These are phyloP conservation scores for Endogone sp. DNA, from an alignment of 192 early-diverging fungal species.

Conservation along the genomic window DNA sequence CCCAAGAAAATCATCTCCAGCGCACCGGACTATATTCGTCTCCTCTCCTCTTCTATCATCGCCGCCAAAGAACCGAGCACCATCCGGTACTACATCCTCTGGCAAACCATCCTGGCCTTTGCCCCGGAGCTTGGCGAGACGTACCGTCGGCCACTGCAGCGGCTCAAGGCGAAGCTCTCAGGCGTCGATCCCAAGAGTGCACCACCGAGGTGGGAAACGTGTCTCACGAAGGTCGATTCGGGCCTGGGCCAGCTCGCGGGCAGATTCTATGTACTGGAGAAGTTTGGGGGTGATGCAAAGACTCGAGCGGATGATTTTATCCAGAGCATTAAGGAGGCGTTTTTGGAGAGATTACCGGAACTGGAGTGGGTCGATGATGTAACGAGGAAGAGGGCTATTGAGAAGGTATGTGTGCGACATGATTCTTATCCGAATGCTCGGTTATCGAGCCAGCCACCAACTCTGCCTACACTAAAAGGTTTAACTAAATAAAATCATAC, in stretches of 20 bases:
- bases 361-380: conserved; percentile 43
- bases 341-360: conserved; percentile 28
- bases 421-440: no score
- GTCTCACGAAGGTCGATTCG: conserved; percentile 27
- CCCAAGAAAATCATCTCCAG: conserved; percentile 22
- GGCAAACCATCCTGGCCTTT: conserved; percentile 30
- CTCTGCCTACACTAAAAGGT: no score
- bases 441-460: no score
- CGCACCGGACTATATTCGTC: conserved; percentile 25
- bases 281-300: conserved; percentile 43
- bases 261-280: conserved; percentile 39
- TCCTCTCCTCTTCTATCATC: conserved; percentile 25
- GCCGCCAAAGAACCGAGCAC: conserved; percentile 25
- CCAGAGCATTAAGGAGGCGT: conserved; percentile 29
- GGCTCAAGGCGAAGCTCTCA: conserved; percentile 25
- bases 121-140: conserved; percentile 20
- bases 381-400: conserved; percentile 31
- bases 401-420: conserved; percentile 25
- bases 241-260: conserved; percentile 35
- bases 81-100: conserved; percentile 45
- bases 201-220: conserved; percentile 35
- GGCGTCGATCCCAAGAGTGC: conserved; percentile 33
- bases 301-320: conserved; percentile 46
- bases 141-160: conserved; percentile 28
- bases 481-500: no score